Evolutionary conservation across 371 early-diverging fungal genomes (phyloP).

Genomic region (Apophysomyces ossiformis): DNA sequence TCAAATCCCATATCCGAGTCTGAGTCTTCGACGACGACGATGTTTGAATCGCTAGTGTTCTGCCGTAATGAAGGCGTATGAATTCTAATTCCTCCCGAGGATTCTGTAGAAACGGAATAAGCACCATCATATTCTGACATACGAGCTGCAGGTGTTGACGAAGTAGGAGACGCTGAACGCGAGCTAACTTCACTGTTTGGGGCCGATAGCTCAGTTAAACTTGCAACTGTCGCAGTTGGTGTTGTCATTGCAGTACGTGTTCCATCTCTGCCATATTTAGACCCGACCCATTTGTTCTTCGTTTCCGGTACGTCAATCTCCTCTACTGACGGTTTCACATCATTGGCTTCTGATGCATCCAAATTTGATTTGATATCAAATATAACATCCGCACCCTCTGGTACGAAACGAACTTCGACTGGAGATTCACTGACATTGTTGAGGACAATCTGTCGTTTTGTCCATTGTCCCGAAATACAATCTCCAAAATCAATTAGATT

Average conservation of each 20-base stretch:
- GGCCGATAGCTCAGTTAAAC: conserved; percentile 53
- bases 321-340: conserved; percentile 7
- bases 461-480: conserved; percentile 87
- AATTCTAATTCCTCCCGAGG: conserved; percentile 10
- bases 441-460: conserved; percentile 76
- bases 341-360: conserved; percentile 13
- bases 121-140: conserved; percentile 19
- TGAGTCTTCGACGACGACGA: not conserved
- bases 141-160: conserved; percentile 11
- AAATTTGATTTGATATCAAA: conserved; percentile 53
- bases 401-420: conserved; percentile 79
- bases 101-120: not conserved
- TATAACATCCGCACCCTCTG: conserved; percentile 82
- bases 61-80: conserved; percentile 13
- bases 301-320: conserved; percentile 7
- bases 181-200: conserved; percentile 62
- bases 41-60: not conserved
- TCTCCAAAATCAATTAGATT: conserved; percentile 92
- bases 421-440: conserved; percentile 83
- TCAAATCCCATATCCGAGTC: conserved; percentile 4
- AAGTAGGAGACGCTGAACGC: conserved; percentile 54
- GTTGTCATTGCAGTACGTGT: conserved; percentile 25
- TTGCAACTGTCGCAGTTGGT: conserved; percentile 31
- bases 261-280: conserved; percentile 22
- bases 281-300: conserved; percentile 6